Evolutionary conservation across 1,284 basidiomycete genomes (phyloP).

Genomic region (Microbotryum violaceum): DNA sequence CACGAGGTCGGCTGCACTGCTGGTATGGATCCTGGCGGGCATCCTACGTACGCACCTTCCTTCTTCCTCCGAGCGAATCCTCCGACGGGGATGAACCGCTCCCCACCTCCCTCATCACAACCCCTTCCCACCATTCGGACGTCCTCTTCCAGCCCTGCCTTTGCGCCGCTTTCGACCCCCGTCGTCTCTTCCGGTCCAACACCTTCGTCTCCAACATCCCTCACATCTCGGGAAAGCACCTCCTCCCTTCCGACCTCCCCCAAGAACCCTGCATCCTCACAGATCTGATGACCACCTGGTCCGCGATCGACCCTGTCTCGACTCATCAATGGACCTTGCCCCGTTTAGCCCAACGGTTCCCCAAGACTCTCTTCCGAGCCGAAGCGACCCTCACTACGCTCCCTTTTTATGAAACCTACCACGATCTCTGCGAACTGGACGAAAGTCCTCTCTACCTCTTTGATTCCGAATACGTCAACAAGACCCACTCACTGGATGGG

Average conservation of each 20-base stretch:
- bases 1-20: constrained; percentile 8
- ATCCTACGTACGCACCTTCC: constrained; percentile 31
- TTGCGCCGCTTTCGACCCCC: constrained; percentile 32
- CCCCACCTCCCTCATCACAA: constrained; percentile 31
- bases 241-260: constrained; percentile 12
- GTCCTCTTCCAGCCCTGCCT: constrained; percentile 39
- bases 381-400: constrained; percentile 36
- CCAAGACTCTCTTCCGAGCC: constrained; percentile 31
- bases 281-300: constrained; percentile 30
- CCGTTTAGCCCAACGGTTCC: constrained; percentile 30
- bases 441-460: constrained; percentile 40
- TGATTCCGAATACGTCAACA: constrained; percentile 38
- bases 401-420: constrained; percentile 33
- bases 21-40: constrained; percentile 36
- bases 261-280: constrained; percentile 36
- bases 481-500: constrained; percentile 20
- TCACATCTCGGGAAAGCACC: constrained; percentile 3
- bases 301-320: constrained; percentile 15
- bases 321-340: constrained; percentile 32
- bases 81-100: constrained; percentile 5
- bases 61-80: constrained; percentile 1
- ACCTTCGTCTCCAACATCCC: constrained; percentile 23
- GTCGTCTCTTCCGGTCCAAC: constrained; percentile 4
- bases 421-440: constrained; percentile 33
- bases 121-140: constrained; percentile 36